Conservation (phyloP, 371 early-diverging fungal species). For the Rhizopus stolonifer region DNA sequence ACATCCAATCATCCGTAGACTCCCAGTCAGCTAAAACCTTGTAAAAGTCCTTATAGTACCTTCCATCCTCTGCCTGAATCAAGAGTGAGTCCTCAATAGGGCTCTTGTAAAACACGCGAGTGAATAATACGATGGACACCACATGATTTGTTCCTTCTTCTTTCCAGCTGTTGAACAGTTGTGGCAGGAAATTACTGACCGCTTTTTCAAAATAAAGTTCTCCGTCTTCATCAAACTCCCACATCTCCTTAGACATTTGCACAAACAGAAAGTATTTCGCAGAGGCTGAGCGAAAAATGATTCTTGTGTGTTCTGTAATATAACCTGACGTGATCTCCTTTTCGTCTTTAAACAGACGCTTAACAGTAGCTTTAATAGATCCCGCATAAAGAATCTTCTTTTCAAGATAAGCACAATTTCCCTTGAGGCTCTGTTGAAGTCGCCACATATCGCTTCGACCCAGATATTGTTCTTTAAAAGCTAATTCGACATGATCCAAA, state of each 20-base stretch:
- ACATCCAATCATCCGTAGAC: conserved; percentile 82
- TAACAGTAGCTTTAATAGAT: conserved; percentile 85
- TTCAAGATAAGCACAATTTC: conserved; percentile 76
- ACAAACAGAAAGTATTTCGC: conserved; percentile 92
- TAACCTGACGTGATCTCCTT: conserved; percentile 62
- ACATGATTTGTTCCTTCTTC: conserved; percentile 87
- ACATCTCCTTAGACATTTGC: conserved; percentile 96
- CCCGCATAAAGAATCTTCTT: conserved; percentile 73
- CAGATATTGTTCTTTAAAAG: conserved; percentile 91
- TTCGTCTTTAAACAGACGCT: conserved; percentile 71
- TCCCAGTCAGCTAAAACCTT: conserved; percentile 95
- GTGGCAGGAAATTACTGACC: conserved; percentile 85
- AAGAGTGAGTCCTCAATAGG: conserved; percentile 46
- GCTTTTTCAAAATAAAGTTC: conserved; percentile 91
- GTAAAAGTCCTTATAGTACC: conserved; percentile 89
- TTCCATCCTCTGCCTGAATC: conserved; percentile 53
- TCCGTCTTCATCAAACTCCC: conserved; percentile 96
- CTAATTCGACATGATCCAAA: conserved; percentile 83
- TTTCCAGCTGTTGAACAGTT: conserved; percentile 89
- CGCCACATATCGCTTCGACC: conserved; percentile 95
- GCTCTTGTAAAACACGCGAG: conserved; percentile 79
- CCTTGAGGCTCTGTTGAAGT: conserved; percentile 70
- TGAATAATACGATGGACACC: conserved; percentile 92
- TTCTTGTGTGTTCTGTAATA: conserved; percentile 75
- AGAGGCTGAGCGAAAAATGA: conserved; percentile 93